Evolutionary conservation across 345 rosid genomes (phyloP).

Genomic region (Diplotaxis tenuifolia): DNA sequence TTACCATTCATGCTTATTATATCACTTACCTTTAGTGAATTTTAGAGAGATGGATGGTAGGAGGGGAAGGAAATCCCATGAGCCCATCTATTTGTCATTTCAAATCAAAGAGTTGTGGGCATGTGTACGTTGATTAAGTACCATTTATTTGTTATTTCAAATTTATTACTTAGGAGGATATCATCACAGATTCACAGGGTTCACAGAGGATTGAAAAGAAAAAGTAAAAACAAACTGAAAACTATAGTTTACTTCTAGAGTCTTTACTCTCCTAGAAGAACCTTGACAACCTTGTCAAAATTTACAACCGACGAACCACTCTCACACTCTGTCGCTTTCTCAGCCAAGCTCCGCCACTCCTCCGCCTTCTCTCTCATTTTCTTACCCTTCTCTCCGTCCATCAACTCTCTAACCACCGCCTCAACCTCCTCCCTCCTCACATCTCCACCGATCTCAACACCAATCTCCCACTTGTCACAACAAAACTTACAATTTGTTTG

Average conservation of each 20-base stretch:
- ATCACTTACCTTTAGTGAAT: too few relatives aligned
- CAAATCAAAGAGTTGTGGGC: too few relatives aligned
- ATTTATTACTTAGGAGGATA: not conserved
- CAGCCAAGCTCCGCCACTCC: conserved; percentile 44
- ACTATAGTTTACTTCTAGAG: not conserved
- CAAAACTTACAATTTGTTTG: conserved; percentile 52
- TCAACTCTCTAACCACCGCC: conserved; percentile 46
- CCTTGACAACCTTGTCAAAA: conserved; percentile 35
- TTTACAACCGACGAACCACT: conserved; percentile 42
- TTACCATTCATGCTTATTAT: too few relatives aligned
- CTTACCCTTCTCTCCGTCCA: conserved; percentile 51
- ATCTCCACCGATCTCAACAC: conserved; percentile 50
- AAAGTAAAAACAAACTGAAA: not conserved
- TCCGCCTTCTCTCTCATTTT: conserved; percentile 45
- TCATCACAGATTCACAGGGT: not conserved
- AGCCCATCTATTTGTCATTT: too few relatives aligned
- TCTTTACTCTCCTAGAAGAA: conserved; percentile 29
- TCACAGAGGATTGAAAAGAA: too few relatives aligned
- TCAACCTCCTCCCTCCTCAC: conserved; percentile 56
- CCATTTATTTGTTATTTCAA: not conserved
- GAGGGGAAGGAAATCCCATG: too few relatives aligned
- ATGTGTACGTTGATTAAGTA: not conserved
- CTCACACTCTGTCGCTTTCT: conserved; percentile 14
- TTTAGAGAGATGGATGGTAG: too few relatives aligned
- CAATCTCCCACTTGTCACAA: conserved; percentile 54